phyloP scores from a whole-genome alignment of 352 stramenopile genomes.

The Pythium volutum region DNA sequence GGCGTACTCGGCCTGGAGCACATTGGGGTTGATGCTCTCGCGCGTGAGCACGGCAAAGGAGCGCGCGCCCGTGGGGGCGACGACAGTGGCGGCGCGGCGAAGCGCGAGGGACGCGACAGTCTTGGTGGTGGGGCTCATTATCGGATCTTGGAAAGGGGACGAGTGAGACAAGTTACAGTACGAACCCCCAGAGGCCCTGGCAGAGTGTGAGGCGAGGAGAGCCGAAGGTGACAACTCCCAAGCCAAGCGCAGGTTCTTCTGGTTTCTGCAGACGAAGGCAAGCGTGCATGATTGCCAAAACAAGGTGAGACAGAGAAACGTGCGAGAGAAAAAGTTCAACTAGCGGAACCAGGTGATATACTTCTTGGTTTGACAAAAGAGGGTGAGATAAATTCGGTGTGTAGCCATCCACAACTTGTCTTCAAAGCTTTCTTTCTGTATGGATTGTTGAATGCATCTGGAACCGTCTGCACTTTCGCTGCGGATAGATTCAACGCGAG shows the following conservation, averaged over 20 bases:
- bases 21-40: constrained; percentile 73
- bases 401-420: neutral
- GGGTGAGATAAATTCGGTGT: neutral
- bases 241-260: constrained; percentile 22
- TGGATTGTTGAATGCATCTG: neutral
- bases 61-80: constrained; percentile 21
- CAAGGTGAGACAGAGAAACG: constrained; percentile 21
- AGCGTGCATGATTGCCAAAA: constrained; percentile 22
- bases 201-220: no score
- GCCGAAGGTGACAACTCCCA: no score
- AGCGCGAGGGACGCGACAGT: constrained; percentile 6
- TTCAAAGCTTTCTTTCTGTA: neutral
- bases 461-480: neutral
- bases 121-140: constrained; percentile 1
- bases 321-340: constrained; percentile 21
- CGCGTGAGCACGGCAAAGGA: constrained; percentile 71
- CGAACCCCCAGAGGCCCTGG: no score
- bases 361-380: constrained; percentile 10
- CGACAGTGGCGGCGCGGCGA: constrained; percentile 5
- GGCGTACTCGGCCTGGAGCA: constrained; percentile 85
- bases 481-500: neutral
- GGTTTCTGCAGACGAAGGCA: constrained; percentile 21
- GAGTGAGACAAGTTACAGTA: constrained; percentile 2
- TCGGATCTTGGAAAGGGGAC: neutral
- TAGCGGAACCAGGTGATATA: constrained; percentile 20